Conservation (phyloP, 1,284 basidiomycete genomes). For the Ganoderma lingzhi region DNA sequence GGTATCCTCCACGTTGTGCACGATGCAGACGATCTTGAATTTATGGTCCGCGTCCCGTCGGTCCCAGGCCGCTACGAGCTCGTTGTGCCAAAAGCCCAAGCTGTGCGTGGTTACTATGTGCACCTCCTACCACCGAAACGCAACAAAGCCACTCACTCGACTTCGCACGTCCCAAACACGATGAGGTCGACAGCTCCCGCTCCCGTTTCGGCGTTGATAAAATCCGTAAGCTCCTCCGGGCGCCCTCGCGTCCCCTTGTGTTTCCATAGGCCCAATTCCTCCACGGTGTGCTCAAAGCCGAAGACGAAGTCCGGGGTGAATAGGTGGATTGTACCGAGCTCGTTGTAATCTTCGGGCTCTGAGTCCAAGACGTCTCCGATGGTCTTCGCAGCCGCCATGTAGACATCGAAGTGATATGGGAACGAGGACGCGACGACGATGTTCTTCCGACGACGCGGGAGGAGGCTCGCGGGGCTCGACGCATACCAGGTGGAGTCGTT, state of each 20-base stretch:
- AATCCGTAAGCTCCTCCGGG: constrained; percentile 36
- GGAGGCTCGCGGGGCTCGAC: background rate
- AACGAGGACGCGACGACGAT: constrained; percentile 45
- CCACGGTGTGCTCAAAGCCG: constrained; percentile 42
- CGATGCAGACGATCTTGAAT: constrained; percentile 49
- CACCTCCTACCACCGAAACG: background rate
- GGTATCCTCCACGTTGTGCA: constrained; percentile 44
- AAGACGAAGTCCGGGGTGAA: constrained; percentile 41
- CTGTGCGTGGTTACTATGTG: constrained; percentile 4
- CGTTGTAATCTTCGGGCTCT: constrained; percentile 14
- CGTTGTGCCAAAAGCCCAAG: constrained; percentile 36
- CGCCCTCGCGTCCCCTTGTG: constrained; percentile 39
- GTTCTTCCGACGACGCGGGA: constrained; percentile 27
- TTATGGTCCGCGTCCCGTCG: constrained; percentile 43
- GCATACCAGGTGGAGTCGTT: background rate
- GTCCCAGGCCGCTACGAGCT: constrained; percentile 46
- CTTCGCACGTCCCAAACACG: constrained; percentile 48
- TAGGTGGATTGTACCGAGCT: constrained; percentile 36
- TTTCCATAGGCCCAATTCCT: constrained; percentile 38
- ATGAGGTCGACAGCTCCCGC: constrained; percentile 43
- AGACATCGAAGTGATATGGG: constrained; percentile 46
- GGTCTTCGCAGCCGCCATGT: constrained; percentile 45
- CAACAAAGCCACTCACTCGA: constrained; percentile 39
- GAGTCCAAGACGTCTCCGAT: constrained; percentile 39
- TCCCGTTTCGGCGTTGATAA: constrained; percentile 31